phyloP scores from a whole-genome alignment of 371 early-diverging fungal species.

The Mortierella sp. region DNA sequence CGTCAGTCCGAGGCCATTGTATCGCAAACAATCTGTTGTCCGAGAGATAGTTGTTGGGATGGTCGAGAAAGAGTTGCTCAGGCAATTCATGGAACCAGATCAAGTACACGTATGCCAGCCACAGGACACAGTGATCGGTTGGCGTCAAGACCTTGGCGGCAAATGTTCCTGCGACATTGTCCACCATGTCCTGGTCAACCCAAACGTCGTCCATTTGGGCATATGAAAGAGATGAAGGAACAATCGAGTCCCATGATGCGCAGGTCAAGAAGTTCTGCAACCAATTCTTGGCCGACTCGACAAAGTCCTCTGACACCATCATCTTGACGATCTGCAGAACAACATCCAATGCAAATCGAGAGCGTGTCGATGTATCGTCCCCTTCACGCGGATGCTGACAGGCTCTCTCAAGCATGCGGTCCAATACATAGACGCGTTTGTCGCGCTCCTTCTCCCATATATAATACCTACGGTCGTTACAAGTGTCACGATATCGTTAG shows the following conservation, averaged over 20 bases:
- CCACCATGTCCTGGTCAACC: conserved; percentile 45
- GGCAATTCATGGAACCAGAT: conserved; percentile 52
- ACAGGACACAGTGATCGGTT: conserved; percentile 37
- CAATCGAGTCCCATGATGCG: conserved; percentile 19
- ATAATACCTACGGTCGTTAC: conserved; percentile 19
- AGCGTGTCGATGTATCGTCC: conserved; percentile 4
- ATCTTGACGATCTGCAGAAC: conserved; percentile 37
- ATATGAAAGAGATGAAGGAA: conserved; percentile 25
- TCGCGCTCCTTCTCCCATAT: conserved; percentile 29
- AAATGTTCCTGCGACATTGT: conserved; percentile 30
- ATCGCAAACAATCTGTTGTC: conserved; percentile 26
- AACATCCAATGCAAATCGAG: conserved; percentile 33
- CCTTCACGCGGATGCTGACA: conserved; percentile 12
- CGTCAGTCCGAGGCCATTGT: conserved; percentile 34
- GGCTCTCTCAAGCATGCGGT: conserved; percentile 35
- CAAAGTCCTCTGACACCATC: conserved; percentile 18
- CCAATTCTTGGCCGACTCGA: conserved; percentile 49
- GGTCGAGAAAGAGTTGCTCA: conserved; percentile 22
- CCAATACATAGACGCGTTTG: conserved; percentile 33
- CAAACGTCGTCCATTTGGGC: conserved; percentile 37
- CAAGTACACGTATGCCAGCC: conserved; percentile 41
- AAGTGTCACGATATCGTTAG: too few species aligned
- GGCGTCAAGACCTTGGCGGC: conserved; percentile 26
- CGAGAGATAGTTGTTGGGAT: conserved; percentile 30
- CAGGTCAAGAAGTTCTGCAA: conserved; percentile 42